Percentiles rank a stretch among this genome's conserved stretches.
Evolutionary conservation across 768 basidiomycete species (phyloP).

Genomic region (Amanita phalloides): DNA sequence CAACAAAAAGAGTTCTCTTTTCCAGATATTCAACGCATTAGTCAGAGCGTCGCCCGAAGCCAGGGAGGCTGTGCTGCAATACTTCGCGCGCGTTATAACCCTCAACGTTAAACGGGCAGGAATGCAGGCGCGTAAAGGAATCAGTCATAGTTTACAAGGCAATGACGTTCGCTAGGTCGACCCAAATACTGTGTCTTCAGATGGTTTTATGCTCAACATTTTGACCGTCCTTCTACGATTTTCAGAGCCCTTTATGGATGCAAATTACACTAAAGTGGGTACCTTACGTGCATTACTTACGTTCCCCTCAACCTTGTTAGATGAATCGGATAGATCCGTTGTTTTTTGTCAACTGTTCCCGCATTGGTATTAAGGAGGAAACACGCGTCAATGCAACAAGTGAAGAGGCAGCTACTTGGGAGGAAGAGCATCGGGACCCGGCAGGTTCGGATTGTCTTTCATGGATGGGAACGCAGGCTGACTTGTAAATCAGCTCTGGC

Average conservation of each 20-base stretch:
- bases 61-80: conserved; percentile 74
- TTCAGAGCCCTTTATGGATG: conserved; percentile 93
- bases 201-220: conserved; percentile 89
- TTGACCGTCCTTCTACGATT: conserved; percentile 77
- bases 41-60: conserved; percentile 72
- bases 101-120: conserved; percentile 83
- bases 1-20: conserved; percentile 43
- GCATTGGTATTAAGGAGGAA: conserved; percentile 77
- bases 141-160: neutral
- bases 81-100: conserved; percentile 64
- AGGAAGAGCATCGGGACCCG: conserved; percentile 32
- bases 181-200: conserved; percentile 73
- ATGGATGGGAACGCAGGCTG: neutral
- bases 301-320: conserved; percentile 24
- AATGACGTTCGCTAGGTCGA: conserved; percentile 47
- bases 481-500: conserved; percentile 32
- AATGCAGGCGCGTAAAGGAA: conserved; percentile 51
- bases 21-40: conserved; percentile 82
- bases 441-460: conserved; percentile 23
- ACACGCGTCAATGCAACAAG: conserved; percentile 90
- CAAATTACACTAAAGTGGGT: conserved; percentile 72
- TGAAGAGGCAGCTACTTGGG: conserved; percentile 76
- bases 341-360: conserved; percentile 62
- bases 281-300: neutral
- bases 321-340: conserved; percentile 85